Conservation (phyloP, 1,139 yeast genomes). For the Nakaseomyces delphensis region DNA sequence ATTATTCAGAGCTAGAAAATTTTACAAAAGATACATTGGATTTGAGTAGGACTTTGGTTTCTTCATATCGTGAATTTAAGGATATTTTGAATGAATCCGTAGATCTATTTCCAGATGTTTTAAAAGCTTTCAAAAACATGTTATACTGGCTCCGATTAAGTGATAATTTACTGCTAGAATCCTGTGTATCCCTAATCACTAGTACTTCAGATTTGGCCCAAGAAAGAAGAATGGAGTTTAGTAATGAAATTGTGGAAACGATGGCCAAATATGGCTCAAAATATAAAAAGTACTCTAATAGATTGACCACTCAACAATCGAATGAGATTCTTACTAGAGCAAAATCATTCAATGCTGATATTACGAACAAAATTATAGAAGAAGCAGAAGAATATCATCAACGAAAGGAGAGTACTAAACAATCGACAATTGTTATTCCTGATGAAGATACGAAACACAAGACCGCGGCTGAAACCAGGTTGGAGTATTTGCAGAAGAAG, state of each 20-base stretch:
- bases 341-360: constrained; percentile 40
- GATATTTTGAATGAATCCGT: constrained; percentile 31
- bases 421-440: constrained; percentile 1
- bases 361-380: constrained; percentile 45
- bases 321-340: constrained; percentile 51
- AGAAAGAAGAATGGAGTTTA: constrained; percentile 42
- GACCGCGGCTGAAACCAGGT: constrained; percentile 21
- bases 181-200: constrained; percentile 66
- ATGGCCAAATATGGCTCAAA: constrained; percentile 58
- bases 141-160: constrained; percentile 76
- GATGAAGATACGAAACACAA: constrained; percentile 7
- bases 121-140: constrained; percentile 47
- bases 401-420: constrained; percentile 21
- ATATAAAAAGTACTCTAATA: constrained; percentile 58
- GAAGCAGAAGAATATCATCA: constrained; percentile 39
- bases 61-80: constrained; percentile 51
- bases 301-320: constrained; percentile 52
- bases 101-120: constrained; percentile 33
- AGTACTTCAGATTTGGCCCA: constrained; percentile 57
- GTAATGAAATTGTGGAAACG: constrained; percentile 41
- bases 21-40: constrained; percentile 85
- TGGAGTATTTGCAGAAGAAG: constrained; percentile 26
- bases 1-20: constrained; percentile 52
- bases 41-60: constrained; percentile 58
- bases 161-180: constrained; percentile 61